Percentiles rank a stretch among this genome's conserved stretches.
Conservation (phyloP, 176 grass and related monocot species). For the Elymus sibiricus region DNA sequence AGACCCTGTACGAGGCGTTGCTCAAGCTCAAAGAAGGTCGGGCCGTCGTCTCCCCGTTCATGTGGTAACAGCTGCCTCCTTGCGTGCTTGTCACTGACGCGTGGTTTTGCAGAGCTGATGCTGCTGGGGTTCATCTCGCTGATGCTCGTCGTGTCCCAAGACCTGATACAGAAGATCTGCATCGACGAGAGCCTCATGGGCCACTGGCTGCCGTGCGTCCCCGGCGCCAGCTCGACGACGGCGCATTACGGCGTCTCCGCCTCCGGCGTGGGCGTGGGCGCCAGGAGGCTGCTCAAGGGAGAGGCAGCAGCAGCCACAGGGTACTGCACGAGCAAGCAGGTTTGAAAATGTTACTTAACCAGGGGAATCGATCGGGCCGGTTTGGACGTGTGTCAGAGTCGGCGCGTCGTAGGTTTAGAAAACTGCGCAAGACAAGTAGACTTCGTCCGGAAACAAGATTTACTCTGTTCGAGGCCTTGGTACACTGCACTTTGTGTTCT, state of each 20-base stretch:
- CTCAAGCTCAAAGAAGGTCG: slow-evolving; percentile 89
- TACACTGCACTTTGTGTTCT: neutral
- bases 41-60: neutral
- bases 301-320: neutral
- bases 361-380: neutral
- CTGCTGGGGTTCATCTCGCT: slow-evolving; percentile 87
- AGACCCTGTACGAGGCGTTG: slow-evolving; percentile 63
- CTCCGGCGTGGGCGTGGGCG: neutral
- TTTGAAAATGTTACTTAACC: neutral
- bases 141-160: slow-evolving; percentile 59
- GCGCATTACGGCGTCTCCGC: slow-evolving; percentile 10
- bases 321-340: slow-evolving; percentile 25
- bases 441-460: neutral
- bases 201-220: slow-evolving; percentile 52
- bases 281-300: slow-evolving; percentile 35
- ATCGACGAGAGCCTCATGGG: slow-evolving; percentile 45
- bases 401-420: neutral
- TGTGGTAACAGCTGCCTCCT: neutral
- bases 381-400: slow-evolving; percentile 9
- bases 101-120: slow-evolving; percentile 56
- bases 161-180: slow-evolving; percentile 52
- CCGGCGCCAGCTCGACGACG: neutral
- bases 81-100: neutral
- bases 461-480: neutral
- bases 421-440: neutral